Percentiles rank a stretch among this genome's conserved stretches.
phyloP scores from a whole-genome alignment of 768 basidiomycete species.

The Pulveroboletus sp. region DNA sequence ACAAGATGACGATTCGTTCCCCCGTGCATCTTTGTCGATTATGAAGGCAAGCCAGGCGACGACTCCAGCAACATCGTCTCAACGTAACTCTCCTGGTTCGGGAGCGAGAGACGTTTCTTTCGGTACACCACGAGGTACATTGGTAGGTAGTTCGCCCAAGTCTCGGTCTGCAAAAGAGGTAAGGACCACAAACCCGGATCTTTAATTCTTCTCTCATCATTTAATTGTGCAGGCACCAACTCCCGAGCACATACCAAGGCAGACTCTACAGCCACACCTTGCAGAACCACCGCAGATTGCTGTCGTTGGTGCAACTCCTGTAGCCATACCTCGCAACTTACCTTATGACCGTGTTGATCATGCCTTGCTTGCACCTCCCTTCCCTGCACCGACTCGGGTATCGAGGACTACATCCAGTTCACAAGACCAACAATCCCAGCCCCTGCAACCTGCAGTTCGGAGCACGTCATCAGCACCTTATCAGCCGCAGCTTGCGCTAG shows the following conservation, averaged over 20 bases:
- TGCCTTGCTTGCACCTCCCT: constrained; percentile 23
- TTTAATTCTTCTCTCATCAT: constrained; percentile 8
- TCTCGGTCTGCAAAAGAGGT: constrained; percentile 26
- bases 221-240: constrained; percentile 13
- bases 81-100: constrained; percentile 21
- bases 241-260: constrained; percentile 14
- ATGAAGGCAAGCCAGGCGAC: constrained; percentile 24
- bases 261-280: constrained; percentile 9
- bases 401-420: constrained; percentile 23
- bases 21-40: constrained; percentile 23
- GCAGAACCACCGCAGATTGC: constrained; percentile 27
- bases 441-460: constrained; percentile 12
- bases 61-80: constrained; percentile 21
- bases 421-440: constrained; percentile 18
- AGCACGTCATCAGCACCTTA: constrained; percentile 5
- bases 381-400: constrained; percentile 23
- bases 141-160: constrained; percentile 21
- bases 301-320: constrained; percentile 28
- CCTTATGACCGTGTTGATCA: constrained; percentile 22
- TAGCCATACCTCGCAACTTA: constrained; percentile 16
- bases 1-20: constrained; percentile 23
- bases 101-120: constrained; percentile 13
- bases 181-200: background rate
- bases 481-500: constrained; percentile 11
- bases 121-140: constrained; percentile 22